Evolutionary conservation across 225 moss, liverwort and hornwort genomes (phyloP), one percentile per base, ranked within the genome.

Genomic region (Bryoerythrophyllum caledonicum): DNA sequence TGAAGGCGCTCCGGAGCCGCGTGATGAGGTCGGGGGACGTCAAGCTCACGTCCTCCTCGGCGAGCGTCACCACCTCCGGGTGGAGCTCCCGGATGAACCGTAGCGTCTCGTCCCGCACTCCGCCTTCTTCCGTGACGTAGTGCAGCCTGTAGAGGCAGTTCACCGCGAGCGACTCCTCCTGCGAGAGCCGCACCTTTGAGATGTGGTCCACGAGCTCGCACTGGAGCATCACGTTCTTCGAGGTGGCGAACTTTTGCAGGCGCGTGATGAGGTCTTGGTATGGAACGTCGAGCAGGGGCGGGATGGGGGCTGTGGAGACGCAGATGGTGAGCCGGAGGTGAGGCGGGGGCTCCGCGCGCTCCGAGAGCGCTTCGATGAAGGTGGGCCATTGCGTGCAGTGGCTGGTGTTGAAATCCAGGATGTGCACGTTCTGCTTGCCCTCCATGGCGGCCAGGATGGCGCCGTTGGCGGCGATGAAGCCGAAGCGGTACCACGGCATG

Each of bases 351-450:
- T 90, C 90, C 12, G 68, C 65, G 59, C 94, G 79, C 60, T 90
- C 87, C 0, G 88, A 81, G 2, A 92, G 84, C 0, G 92, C 85
- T 65, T 94, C 92, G 34, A 92, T 92, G 63, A 94, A 65, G 5
- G 92, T 92, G 1, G 92, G 92, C 92, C 92, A 92, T 14, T 92
- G 92, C 90, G 90, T 92, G 15, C 90, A 90, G 60, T 92, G 90
- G 56, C 86, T 92, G 1, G 78, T 85, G 21, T 86, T 88, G 57
- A 90, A 85, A 34, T 92, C 92, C 54, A 92, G 23, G 14, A 92
- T 92, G 24, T 92, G 92, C 73, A 92, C 90, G 54, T 78, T 92
- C 43, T 70, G 82, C 65, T 89, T 94, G 27, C 92, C 92, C 67
- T 90, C 89, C 19, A 89, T 90, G 1, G 92, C 92, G 28, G 86